Evolutionary conservation across 2,329 filamentous ascomycete species (phyloP).

Genomic region (Paecilomyces sp.): DNA sequence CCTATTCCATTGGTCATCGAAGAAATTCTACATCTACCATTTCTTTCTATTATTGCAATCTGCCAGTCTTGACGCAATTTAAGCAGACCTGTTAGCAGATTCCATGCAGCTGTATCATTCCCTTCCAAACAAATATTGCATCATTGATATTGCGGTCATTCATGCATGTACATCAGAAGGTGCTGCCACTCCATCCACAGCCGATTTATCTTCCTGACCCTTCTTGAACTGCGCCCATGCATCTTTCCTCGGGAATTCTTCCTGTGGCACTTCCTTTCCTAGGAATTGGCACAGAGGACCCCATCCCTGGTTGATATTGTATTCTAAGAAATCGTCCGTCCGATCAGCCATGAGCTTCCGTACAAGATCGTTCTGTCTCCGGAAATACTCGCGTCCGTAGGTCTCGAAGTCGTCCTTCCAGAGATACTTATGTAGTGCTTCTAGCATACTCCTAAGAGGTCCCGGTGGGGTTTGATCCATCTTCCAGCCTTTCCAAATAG

Average conservation of each 20-base stretch:
- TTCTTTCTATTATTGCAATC: too few species aligned
- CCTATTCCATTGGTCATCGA: too few species aligned
- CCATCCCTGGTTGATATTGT: conserved; percentile 40
- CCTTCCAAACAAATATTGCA: too few species aligned
- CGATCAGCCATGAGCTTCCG: conserved; percentile 22
- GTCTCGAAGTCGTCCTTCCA: conserved; percentile 52
- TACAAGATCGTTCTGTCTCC: conserved; percentile 42
- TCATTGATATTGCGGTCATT: too few species aligned
- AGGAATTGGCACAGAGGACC: conserved; percentile 42
- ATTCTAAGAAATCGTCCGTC: conserved; percentile 37
- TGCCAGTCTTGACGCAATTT: too few species aligned
- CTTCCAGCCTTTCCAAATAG: neutral
- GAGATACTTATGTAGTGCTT: conserved; percentile 31
- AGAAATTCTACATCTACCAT: too few species aligned
- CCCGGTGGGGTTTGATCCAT: neutral
- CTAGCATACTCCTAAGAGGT: neutral
- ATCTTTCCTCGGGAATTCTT: neutral
- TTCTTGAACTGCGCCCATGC: neutral
- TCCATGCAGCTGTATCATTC: too few species aligned
- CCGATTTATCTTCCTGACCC: too few species aligned
- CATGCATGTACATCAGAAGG: too few species aligned
- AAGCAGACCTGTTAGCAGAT: too few species aligned
- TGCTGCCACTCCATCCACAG: too few species aligned
- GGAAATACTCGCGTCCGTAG: conserved; percentile 11
- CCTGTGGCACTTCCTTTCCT: conserved; percentile 14